These are phyloP conservation scores for Salix brachista DNA, from an alignment of 345 rosid genomes.

Conservation along the genomic window DNA sequence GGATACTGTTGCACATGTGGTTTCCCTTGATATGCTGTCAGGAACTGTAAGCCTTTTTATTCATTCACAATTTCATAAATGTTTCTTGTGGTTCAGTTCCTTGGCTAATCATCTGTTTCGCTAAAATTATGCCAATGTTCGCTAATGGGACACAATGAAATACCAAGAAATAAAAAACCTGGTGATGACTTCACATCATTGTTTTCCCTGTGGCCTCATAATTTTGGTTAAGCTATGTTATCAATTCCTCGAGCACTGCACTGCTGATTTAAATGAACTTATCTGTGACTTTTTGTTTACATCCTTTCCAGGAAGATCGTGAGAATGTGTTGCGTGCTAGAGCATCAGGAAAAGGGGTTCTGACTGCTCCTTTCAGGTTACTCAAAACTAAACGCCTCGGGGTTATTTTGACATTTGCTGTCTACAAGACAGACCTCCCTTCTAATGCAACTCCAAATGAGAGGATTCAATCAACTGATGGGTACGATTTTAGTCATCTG, in stretches of 20 bases:
- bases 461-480: conserved; percentile 77
- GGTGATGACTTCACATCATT: neutral
- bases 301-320: conserved; percentile 73
- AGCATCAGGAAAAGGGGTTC: conserved; percentile 80
- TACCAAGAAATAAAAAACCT: neutral
- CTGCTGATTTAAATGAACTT: neutral
- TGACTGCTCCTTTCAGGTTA: conserved; percentile 91
- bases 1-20: conserved; percentile 81
- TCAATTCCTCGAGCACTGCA: neutral
- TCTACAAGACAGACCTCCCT: conserved; percentile 77
- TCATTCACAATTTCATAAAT: neutral
- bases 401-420: conserved; percentile 90
- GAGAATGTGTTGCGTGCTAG: conserved; percentile 88
- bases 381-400: conserved; percentile 90
- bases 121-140: neutral
- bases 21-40: conserved; percentile 90
- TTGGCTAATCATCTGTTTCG: neutral
- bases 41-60: conserved; percentile 61
- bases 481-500: conserved; percentile 43
- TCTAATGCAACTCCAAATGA: conserved; percentile 76
- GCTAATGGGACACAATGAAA: neutral
- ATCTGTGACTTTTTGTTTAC: conserved; percentile 5
- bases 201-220: neutral
- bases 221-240: neutral
- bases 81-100: conserved; percentile 3